These are phyloP conservation scores for Aspergillus sp. DNA, from an alignment of 2,329 filamentous ascomycete genomes.

Conservation along the genomic window DNA sequence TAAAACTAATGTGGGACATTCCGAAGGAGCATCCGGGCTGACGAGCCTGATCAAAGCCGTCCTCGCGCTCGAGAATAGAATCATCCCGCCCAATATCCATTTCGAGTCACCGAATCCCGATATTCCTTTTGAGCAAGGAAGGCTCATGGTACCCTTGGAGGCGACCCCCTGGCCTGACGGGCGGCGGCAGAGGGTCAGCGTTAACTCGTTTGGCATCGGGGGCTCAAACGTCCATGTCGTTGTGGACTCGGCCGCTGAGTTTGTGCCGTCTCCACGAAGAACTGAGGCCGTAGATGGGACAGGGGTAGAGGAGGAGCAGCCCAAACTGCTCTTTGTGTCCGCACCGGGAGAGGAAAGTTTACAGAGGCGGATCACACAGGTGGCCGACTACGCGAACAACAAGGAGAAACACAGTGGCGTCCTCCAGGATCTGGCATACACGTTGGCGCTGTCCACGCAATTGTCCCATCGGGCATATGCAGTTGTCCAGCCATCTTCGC, in stretches of 20 bases:
- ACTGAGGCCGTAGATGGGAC: too few species aligned
- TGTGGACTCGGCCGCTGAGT: constrained; percentile 9
- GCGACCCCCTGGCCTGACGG: constrained; percentile 25
- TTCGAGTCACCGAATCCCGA: constrained; percentile 31
- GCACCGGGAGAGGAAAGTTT: too few species aligned
- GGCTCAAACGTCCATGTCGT: constrained; percentile 20
- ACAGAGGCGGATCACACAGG: too few species aligned
- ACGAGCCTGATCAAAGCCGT: constrained; percentile 24
- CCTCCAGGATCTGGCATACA: too few species aligned
- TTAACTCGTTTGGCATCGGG: constrained; percentile 36
- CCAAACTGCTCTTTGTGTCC: too few species aligned
- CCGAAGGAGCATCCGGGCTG: constrained; percentile 22
- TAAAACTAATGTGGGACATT: constrained; percentile 28
- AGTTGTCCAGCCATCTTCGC: too few species aligned
- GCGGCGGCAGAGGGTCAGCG: constrained; percentile 24
- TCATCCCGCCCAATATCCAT: constrained; percentile 22
- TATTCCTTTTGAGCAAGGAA: constrained; percentile 6
- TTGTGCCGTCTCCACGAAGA: not conserved
- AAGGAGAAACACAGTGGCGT: too few species aligned
- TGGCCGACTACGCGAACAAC: too few species aligned
- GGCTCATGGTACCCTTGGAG: not conserved
- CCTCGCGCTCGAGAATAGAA: constrained; percentile 19
- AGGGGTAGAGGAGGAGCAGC: too few species aligned
- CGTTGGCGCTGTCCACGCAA: too few species aligned
- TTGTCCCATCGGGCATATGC: too few species aligned